Evolutionary conservation across 140 eudicot genomes (phyloP).

Genomic region (Cichorium intybus): DNA sequence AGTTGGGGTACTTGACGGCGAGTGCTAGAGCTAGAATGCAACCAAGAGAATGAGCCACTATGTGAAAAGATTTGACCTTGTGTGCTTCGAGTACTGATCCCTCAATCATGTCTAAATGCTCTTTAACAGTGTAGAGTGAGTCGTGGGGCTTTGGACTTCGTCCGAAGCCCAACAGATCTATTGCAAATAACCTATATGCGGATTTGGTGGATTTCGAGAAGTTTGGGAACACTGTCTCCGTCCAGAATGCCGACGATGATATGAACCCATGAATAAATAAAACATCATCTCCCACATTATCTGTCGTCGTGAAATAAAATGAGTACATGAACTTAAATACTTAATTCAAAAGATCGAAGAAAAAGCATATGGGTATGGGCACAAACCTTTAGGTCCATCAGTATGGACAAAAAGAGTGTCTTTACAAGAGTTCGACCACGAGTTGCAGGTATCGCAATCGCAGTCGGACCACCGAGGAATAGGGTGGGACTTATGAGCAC

Average conservation of each 20-base stretch:
- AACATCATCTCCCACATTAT: slow-evolving; percentile 69
- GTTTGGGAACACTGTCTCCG: slow-evolving; percentile 79
- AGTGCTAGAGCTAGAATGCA: slow-evolving; percentile 90
- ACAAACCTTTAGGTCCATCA: slow-evolving; percentile 71
- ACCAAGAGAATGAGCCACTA: slow-evolving; percentile 94
- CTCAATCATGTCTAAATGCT: slow-evolving; percentile 91
- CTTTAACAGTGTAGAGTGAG: slow-evolving; percentile 77
- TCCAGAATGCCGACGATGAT: slow-evolving; percentile 91
- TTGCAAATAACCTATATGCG: slow-evolving; percentile 59
- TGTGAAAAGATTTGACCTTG: slow-evolving; percentile 76
- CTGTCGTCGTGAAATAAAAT: slow-evolving; percentile 18
- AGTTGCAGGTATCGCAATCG: slow-evolving; percentile 73
- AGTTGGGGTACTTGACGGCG: slow-evolving; percentile 64
- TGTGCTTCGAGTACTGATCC: slow-evolving; percentile 61
- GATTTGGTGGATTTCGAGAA: slow-evolving; percentile 59
- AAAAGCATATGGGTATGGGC: not conserved
- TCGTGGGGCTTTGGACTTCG: slow-evolving; percentile 82
- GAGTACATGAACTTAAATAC: not conserved
- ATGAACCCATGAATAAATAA: slow-evolving; percentile 91
- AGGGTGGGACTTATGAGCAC: slow-evolving; percentile 44
- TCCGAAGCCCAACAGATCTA: slow-evolving; percentile 89
- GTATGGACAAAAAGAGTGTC: slow-evolving; percentile 63
- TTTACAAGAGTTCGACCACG: slow-evolving; percentile 59
- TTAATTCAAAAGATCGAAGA: not conserved
- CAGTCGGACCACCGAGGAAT: slow-evolving; percentile 97